Percentiles rank a stretch among this genome's conserved stretches.
Evolutionary conservation across 2,329 filamentous ascomycete species (phyloP).

Genomic region (Lasiodiplodia hormozganensis): DNA sequence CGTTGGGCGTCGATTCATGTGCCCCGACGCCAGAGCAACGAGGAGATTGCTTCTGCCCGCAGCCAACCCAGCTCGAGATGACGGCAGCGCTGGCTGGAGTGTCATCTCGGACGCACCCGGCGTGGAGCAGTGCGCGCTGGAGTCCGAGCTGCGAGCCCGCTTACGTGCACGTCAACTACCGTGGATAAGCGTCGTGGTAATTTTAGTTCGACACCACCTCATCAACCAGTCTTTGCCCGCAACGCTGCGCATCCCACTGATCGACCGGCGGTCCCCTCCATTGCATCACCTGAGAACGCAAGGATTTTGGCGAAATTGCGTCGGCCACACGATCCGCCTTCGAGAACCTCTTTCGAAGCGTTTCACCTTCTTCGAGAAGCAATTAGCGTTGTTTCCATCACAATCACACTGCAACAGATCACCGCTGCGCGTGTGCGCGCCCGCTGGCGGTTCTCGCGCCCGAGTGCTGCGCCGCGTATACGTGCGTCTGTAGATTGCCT

Average conservation of each 20-base stretch:
- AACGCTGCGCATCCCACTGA: conserved; percentile 8
- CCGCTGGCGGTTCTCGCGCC: conserved; percentile 4
- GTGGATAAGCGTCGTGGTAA: not conserved
- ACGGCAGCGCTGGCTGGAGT: not conserved
- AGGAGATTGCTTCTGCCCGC: conserved; percentile 9
- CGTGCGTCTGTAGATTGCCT: conserved; percentile 14
- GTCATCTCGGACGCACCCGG: conserved; percentile 5
- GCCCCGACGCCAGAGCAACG: not conserved
- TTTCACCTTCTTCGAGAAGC: conserved; percentile 28
- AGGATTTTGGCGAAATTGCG: conserved; percentile 28
- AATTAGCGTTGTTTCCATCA: conserved; percentile 20
- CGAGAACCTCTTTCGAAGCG: conserved; percentile 24
- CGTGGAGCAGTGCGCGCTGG: not conserved
- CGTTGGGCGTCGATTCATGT: conserved; percentile 27
- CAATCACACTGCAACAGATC: conserved; percentile 16
- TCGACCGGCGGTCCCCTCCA: conserved; percentile 22
- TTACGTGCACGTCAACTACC: not conserved
- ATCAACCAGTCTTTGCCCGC: not conserved
- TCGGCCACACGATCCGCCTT: conserved; percentile 19
- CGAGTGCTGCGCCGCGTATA: not conserved
- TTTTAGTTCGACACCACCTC: not conserved
- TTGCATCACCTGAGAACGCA: conserved; percentile 23
- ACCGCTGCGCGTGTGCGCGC: conserved; percentile 2
- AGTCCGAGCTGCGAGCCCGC: conserved; percentile 1
- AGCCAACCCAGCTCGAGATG: not conserved